Evolutionary conservation across 108 stramenopile species (phyloP).

Genomic region (Epithemia pelagica): DNA sequence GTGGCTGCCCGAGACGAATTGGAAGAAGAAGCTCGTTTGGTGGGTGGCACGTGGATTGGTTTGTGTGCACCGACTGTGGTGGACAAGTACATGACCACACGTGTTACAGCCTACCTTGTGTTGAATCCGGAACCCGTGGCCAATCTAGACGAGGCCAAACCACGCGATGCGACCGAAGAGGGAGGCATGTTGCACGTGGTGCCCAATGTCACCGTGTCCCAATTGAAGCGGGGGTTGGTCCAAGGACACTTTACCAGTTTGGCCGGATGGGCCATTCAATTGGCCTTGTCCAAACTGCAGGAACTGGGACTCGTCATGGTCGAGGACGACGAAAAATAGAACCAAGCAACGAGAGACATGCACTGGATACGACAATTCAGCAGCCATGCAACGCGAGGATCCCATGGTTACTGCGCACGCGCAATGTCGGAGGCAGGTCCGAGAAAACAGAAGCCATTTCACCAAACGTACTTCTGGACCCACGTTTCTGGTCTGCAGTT

Average conservation of each 20-base stretch:
- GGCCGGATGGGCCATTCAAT: slow-evolving; percentile 57
- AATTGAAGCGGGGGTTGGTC: slow-evolving; percentile 52
- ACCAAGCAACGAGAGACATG: too few species aligned
- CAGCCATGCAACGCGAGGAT: too few species aligned
- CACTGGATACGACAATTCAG: too few species aligned
- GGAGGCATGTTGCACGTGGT: slow-evolving; percentile 81
- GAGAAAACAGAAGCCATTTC: too few species aligned
- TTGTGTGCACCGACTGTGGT: slow-evolving; percentile 50
- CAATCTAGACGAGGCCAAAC: slow-evolving; percentile 45
- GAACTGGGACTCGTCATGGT: slow-evolving; percentile 50
- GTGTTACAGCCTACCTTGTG: slow-evolving; percentile 54
- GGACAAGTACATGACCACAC: slow-evolving; percentile 80
- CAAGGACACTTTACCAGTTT: slow-evolving; percentile 77
- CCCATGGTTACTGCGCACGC: too few species aligned
- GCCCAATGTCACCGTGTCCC: slow-evolving; percentile 39
- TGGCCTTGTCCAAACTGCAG: slow-evolving; percentile 65
- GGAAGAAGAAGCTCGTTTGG: slow-evolving; percentile 78
- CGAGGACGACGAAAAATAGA: neutral
- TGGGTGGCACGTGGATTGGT: slow-evolving; percentile 64
- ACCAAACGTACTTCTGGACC: too few species aligned
- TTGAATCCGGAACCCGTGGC: slow-evolving; percentile 56
- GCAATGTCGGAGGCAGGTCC: too few species aligned
- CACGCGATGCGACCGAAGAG: slow-evolving; percentile 68
- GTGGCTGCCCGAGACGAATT: slow-evolving; percentile 63
- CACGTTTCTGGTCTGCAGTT: too few species aligned